A percentile compares a stretch with the other conserved stretches of the same genome.
Evolutionary conservation across 2,329 filamentous ascomycete species (phyloP).

Genomic region (Fusarium algeriense): DNA sequence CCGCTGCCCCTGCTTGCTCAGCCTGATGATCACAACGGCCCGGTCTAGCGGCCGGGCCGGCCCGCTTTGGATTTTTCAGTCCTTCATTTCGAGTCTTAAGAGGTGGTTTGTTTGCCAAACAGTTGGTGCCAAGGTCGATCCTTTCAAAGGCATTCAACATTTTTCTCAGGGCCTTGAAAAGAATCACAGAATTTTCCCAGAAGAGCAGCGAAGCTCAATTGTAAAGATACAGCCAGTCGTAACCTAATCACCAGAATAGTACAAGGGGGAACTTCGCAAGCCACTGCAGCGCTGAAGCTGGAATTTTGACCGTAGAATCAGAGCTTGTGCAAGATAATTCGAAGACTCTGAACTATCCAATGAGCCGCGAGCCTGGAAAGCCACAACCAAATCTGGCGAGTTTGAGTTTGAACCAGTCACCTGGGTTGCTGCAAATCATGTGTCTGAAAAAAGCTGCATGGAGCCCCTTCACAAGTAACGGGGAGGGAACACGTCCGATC

Average conservation of each 20-base stretch:
- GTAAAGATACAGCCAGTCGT: conserved; percentile 13
- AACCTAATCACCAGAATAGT: conserved; percentile 15
- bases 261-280: conserved; percentile 20
- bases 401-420: conserved; percentile 41
- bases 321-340: conserved; percentile 34
- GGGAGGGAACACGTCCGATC: conserved; percentile 42
- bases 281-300: conserved; percentile 18
- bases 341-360: conserved; percentile 32
- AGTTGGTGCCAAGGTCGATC: conserved; percentile 3
- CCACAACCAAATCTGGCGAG: conserved; percentile 31
- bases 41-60: conserved; percentile 45
- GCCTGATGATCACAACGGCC: conserved; percentile 42
- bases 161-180: neutral
- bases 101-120: conserved; percentile 9
- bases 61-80: conserved; percentile 39
- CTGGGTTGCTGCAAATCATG: conserved; percentile 52
- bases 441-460: conserved; percentile 45
- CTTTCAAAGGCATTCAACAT: neutral
- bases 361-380: conserved; percentile 21
- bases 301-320: conserved; percentile 26
- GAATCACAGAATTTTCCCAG: neutral
- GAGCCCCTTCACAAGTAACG: conserved; percentile 41
- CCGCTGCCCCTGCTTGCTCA: conserved; percentile 24
- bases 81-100: conserved; percentile 16
- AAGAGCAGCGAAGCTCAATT: conserved; percentile 28